These are phyloP conservation scores for Botryosphaeria dothidea DNA, from an alignment of 2,329 filamentous ascomycete genomes.

Conservation along the genomic window DNA sequence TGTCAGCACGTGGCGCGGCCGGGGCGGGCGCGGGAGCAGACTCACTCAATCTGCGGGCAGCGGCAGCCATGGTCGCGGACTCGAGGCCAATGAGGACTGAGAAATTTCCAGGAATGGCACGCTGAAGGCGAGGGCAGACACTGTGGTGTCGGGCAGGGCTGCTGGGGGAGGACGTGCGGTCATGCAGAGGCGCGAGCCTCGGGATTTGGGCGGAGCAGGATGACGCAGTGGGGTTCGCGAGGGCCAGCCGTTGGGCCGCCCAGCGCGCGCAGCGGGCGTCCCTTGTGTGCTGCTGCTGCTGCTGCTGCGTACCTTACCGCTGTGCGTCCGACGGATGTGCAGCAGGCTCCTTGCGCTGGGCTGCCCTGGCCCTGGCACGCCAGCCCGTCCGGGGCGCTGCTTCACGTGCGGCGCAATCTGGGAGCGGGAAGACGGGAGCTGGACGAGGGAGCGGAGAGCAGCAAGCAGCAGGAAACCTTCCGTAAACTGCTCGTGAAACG, in stretches of 20 bases:
- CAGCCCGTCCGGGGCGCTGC: not conserved
- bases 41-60: conserved; percentile 16
- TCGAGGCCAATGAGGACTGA: not conserved
- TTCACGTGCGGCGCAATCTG: conserved; percentile 1
- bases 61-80: conserved; percentile 7
- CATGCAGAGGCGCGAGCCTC: conserved; percentile 13
- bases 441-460: not conserved
- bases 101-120: conserved; percentile 4
- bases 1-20: conserved; percentile 11
- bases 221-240: conserved; percentile 8
- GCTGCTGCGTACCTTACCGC: not conserved
- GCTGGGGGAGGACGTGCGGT: conserved; percentile 12
- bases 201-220: conserved; percentile 6
- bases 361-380: not conserved
- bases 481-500: conserved; percentile 16
- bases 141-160: conserved; percentile 10
- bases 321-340: no score
- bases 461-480: conserved; percentile 5
- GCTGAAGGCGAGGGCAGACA: conserved; percentile 3
- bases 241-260: conserved; percentile 2
- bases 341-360: not conserved
- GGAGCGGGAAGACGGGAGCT: not conserved
- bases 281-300: not conserved
- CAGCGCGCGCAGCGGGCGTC: not conserved
- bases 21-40: not conserved